Percentiles rank a stretch among this genome's conserved stretches.
These are phyloP conservation scores for Venturia carpophila DNA, from an alignment of 2,329 filamentous ascomycete genomes.

Conservation along the genomic window DNA sequence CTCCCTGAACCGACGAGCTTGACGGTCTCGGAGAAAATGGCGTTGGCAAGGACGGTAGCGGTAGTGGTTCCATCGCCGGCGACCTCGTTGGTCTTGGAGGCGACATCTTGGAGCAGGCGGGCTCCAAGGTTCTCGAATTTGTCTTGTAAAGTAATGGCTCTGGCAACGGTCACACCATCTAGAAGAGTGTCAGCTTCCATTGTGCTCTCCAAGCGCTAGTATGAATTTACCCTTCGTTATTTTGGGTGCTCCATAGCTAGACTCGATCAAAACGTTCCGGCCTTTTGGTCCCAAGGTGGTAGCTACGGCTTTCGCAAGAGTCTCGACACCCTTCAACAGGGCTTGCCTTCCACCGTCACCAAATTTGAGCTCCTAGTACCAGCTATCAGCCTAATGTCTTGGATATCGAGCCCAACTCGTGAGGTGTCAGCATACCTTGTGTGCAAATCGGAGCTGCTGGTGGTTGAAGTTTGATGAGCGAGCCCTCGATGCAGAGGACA, in stretches of 20 bases:
- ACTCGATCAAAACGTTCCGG: constrained; percentile 97
- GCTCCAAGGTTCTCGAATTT: constrained; percentile 99
- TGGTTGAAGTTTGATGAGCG: constrained; percentile 53
- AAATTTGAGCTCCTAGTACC: constrained; percentile 83
- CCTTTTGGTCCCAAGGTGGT: constrained; percentile 97
- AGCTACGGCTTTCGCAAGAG: constrained; percentile 88
- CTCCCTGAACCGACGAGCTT: constrained; percentile 99
- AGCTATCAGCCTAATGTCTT: not conserved
- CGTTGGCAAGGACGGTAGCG: constrained; percentile 89
- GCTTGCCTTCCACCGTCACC: constrained; percentile 87
- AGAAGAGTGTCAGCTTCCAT: constrained; percentile 14
- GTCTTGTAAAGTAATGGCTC: constrained; percentile 87
- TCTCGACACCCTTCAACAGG: constrained; percentile 90
- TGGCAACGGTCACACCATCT: constrained; percentile 51
- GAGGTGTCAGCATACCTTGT: constrained; percentile 67
- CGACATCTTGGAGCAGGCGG: constrained; percentile 92
- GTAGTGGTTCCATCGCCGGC: constrained; percentile 98
- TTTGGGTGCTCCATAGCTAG: constrained; percentile 96
- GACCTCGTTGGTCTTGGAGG: constrained; percentile 98
- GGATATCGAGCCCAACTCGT: constrained; percentile 20
- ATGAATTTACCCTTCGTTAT: constrained; percentile 83
- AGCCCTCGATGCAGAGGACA: constrained; percentile 53
- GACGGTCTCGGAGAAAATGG: constrained; percentile 99
- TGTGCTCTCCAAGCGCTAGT: not conserved
- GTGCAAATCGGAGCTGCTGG: constrained; percentile 90